Base-by-base conservation (phyloP, 1,284 basidiomycete species). In the Puccinia novopanici region DNA sequence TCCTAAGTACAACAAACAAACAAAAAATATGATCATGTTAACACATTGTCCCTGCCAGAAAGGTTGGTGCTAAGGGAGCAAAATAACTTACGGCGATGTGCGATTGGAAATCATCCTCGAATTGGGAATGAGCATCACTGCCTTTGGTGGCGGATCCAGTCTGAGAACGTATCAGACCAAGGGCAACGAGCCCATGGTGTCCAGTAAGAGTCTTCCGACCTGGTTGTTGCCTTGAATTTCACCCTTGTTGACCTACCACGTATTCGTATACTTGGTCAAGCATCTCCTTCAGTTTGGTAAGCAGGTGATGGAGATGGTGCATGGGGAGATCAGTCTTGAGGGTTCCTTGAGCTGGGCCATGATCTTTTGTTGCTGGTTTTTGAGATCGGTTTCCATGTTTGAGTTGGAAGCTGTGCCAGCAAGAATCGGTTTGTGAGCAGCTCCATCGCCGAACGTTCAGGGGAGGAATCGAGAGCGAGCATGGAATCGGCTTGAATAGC, bases 131-230 rank as follows among this genome's bases (percentile, higher is more conserved):
- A 89, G 85, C 91, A 90, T 84, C 92, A 91, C 12, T 90, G 85
- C 81, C 90, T 89, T 81, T 91, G 88, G 63, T 90, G 87, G 84
- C 88, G 89, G 55, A 89, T 86, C 52, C 71, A 74, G 55, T 82
- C 78, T 71, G 81, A 57, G 72, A 55, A 76, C 80, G 82, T 82
- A 81, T 82, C 84, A 86, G 87, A 86, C 81, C 86, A 81, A 81
- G 3, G 82, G 74, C 40, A 82, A 59, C 17, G 81, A 59, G 79
- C 92, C 92, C 61, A 97, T 89, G 8, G 94, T 94, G 84, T 96
- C 93, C 89, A 98, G 92, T 75, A 99, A 89, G 86, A 95, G 96
- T 80, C 94, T 89, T 22, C 96, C 96, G 52, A 99, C 90, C 17
- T 93, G 92, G 72, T 92, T 89, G 87, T 98, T 93, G 30, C 94